phyloP scores from a whole-genome alignment of 352 stramenopile species.

The Phytopythium aichiense region DNA sequence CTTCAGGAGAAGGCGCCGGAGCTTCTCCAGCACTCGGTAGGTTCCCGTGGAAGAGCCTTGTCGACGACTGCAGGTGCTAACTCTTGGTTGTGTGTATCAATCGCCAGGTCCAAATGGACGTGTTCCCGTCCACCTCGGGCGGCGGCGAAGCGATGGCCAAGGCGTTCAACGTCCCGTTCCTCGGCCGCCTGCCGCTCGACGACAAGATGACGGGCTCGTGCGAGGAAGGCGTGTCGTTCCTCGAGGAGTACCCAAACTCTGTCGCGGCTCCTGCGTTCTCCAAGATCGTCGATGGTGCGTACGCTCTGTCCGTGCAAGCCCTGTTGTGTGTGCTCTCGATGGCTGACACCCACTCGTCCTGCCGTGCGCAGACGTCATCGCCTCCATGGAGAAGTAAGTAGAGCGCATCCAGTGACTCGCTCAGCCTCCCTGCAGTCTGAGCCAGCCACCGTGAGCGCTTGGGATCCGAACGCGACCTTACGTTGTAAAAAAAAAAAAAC shows the following conservation, averaged over 20 bases:
- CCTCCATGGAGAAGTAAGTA: conserved; percentile 42
- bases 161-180: conserved; percentile 95
- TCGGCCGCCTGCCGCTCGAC: conserved; percentile 96
- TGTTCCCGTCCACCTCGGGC: conserved; percentile 87
- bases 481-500: too few species aligned
- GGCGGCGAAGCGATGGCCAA: conserved; percentile 95
- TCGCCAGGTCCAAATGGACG: conserved; percentile 73
- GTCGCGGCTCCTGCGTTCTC: conserved; percentile 64
- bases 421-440: neutral
- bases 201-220: conserved; percentile 95
- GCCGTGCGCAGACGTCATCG: conserved; percentile 45
- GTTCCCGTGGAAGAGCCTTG: neutral
- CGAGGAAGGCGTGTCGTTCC: conserved; percentile 94
- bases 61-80: neutral
- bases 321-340: neutral
- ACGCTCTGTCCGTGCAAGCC: neutral
- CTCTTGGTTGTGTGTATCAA: neutral
- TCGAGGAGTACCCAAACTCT: conserved; percentile 85
- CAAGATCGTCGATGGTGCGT: conserved; percentile 62
- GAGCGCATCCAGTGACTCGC: neutral
- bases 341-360: neutral
- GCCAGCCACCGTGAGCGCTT: neutral
- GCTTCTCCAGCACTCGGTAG: conserved; percentile 46
- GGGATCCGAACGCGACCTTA: neutral
- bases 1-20: conserved; percentile 87